These are phyloP conservation scores for Podospora pseudopauciseta DNA, from an alignment of 495 filamentous ascomycete genomes.

Conservation along the genomic window DNA sequence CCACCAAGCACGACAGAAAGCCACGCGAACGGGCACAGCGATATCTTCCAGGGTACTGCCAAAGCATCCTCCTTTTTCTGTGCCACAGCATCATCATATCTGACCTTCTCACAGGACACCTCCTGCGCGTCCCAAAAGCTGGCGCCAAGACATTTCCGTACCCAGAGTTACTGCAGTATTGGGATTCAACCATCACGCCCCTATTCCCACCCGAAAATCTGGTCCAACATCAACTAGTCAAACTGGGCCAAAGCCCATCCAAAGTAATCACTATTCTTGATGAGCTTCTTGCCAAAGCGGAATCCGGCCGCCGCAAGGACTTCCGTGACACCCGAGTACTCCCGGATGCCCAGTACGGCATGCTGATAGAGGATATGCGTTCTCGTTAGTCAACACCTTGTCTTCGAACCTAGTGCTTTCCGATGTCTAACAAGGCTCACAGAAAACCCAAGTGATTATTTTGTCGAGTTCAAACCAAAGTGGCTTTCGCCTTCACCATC, in stretches of 20 bases:
- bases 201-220: constrained; percentile 57
- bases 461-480: constrained; percentile 89
- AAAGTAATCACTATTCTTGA: constrained; percentile 45
- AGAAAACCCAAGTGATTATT: constrained; percentile 37
- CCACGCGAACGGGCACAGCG: not conserved
- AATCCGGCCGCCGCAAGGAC: constrained; percentile 46
- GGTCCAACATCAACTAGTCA: constrained; percentile 57
- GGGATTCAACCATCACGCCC: constrained; percentile 54
- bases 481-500: constrained; percentile 84
- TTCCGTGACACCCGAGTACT: constrained; percentile 52
- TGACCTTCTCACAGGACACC: constrained; percentile 42
- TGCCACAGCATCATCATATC: not conserved
- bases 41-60: constrained; percentile 22
- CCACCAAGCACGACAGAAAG: constrained; percentile 10
- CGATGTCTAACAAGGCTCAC: not conserved
- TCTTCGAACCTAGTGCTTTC: not conserved
- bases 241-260: constrained; percentile 36
- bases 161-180: constrained; percentile 54
- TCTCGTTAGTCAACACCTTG: constrained; percentile 22
- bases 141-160: constrained; percentile 53
- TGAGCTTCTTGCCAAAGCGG: constrained; percentile 38
- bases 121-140: constrained; percentile 65
- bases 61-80: not conserved
- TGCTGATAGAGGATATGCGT: constrained; percentile 81
- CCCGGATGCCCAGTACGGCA: constrained; percentile 58